These are phyloP conservation scores for Sclerotinia spermophila DNA, from an alignment of 2,329 filamentous ascomycete species.

Conservation along the genomic window DNA sequence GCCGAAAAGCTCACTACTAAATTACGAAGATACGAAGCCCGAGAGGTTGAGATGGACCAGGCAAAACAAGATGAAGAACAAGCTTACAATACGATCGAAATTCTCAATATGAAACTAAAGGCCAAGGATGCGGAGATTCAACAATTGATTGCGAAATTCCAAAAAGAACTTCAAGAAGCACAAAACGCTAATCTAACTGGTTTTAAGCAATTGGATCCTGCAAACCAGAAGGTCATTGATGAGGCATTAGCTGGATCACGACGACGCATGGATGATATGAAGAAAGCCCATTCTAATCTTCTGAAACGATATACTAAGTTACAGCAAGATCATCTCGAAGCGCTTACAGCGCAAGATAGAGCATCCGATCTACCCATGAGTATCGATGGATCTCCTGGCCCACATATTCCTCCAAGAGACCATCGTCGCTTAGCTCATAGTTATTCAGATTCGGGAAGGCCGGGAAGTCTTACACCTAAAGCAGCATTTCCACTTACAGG, in stretches of 20 bases:
- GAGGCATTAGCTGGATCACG: constrained; percentile 23
- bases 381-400: constrained; percentile 7
- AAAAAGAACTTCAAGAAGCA: constrained; percentile 43
- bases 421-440: constrained; percentile 9
- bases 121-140: constrained; percentile 48
- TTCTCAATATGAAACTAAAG: constrained; percentile 55
- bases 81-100: constrained; percentile 56
- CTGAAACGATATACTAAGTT: constrained; percentile 49
- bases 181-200: constrained; percentile 7
- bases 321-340: constrained; percentile 41
- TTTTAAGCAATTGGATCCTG: neutral
- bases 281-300: constrained; percentile 50
- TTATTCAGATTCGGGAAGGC: neutral
- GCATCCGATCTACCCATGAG: constrained; percentile 5
- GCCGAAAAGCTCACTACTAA: constrained; percentile 57
- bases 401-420: neutral
- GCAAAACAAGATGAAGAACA: constrained; percentile 56
- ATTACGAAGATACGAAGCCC: constrained; percentile 60
- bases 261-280: constrained; percentile 45
- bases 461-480: neutral
- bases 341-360: neutral
- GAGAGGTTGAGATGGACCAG: constrained; percentile 56
- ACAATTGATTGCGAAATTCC: constrained; percentile 17
- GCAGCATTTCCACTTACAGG: neutral
- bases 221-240: constrained; percentile 24